phyloP scores from a whole-genome alignment of 305 asterid species.

The Fraxinus floribunda region DNA sequence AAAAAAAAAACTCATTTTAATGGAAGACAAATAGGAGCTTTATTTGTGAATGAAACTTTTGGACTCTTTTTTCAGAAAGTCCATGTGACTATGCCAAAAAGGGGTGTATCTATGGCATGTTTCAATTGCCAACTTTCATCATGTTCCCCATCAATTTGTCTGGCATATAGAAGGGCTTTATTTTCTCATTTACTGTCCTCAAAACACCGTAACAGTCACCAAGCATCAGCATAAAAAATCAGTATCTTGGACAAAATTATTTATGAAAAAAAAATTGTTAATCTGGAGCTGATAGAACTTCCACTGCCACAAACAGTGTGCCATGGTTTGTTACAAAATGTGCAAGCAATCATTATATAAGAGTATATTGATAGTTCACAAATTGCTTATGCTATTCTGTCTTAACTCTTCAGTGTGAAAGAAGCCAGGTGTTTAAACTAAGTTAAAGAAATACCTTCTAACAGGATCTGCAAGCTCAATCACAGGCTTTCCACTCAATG shows the following conservation, averaged over 20 bases:
- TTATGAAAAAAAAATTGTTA: neutral
- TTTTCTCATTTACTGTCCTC: neutral
- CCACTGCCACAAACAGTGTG: neutral
- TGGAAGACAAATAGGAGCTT: too few relatives aligned
- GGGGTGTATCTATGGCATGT: neutral
- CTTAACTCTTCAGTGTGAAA: neutral
- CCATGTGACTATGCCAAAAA: neutral
- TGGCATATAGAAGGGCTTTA: neutral
- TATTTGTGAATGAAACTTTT: neutral
- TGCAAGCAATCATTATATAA: neutral
- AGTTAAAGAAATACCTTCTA: constrained; percentile 52
- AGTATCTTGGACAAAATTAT: neutral
- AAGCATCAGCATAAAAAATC: neutral
- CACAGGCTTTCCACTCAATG: constrained; percentile 77
- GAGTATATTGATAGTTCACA: neutral
- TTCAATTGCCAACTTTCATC: neutral
- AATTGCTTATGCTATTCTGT: neutral
- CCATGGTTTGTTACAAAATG: neutral
- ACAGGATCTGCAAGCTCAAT: constrained; percentile 72
- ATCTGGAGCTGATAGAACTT: neutral
- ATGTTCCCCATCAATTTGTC: neutral
- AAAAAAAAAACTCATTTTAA: too few relatives aligned
- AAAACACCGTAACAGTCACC: neutral
- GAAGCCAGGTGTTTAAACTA: neutral
- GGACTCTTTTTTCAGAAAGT: neutral